A percentile compares a stretch with the other conserved stretches of the same genome.
Evolutionary conservation across 148 eudicot species (phyloP).

Genomic region (Polygonum aviculare): DNA sequence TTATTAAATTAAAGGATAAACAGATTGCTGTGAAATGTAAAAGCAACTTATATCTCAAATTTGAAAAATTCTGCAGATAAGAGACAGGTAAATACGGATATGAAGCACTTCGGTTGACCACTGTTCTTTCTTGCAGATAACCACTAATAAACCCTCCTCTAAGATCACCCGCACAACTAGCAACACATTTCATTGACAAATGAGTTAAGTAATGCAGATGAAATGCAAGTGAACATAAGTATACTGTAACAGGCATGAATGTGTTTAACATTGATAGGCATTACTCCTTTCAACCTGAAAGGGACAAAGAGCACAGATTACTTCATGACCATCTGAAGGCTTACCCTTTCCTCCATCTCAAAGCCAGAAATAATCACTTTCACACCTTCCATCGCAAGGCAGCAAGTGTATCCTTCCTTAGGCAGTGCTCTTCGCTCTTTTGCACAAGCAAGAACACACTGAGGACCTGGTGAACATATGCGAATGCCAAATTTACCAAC

Average conservation of each 20-base stretch:
- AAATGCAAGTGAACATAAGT: neutral
- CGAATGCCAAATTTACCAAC: neutral
- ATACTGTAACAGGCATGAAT: neutral
- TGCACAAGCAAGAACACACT: slow-evolving; percentile 84
- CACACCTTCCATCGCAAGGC: slow-evolving; percentile 97
- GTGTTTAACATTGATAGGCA: neutral
- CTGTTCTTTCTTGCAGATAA: neutral
- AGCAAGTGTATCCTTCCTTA: slow-evolving; percentile 73
- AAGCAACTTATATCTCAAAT: neutral
- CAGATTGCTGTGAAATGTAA: neutral
- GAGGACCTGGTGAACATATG: slow-evolving; percentile 61
- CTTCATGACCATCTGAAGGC: neutral
- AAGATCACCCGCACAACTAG: neutral
- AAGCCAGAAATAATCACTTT: slow-evolving; percentile 86
- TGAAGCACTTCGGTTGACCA: neutral
- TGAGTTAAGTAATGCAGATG: neutral
- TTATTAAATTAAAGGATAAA: neutral
- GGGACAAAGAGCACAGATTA: neutral
- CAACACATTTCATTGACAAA: neutral
- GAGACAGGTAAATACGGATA: neutral
- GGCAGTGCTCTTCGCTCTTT: slow-evolving; percentile 80
- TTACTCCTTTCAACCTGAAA: neutral
- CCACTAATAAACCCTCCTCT: neutral
- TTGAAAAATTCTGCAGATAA: neutral
- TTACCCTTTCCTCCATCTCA: slow-evolving; percentile 71